Evolutionary conservation across 148 eudicot species (phyloP).

Genomic region (Chenopodium album): DNA sequence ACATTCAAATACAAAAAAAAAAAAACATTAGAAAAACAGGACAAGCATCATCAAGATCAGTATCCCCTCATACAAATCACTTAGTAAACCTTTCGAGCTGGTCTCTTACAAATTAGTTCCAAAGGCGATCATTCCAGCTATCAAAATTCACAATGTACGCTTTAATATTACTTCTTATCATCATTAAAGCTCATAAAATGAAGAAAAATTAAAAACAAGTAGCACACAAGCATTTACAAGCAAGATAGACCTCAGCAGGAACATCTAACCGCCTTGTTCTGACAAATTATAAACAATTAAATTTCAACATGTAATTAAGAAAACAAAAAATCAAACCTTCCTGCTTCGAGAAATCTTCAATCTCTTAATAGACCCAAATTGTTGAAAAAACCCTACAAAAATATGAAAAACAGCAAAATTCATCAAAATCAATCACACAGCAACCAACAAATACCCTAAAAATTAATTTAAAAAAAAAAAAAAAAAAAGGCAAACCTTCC

Average conservation of each 20-base stretch:
- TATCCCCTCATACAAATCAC: no score
- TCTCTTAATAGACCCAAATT: slow-evolving; percentile 74
- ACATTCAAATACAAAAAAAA: slow-evolving; percentile 5
- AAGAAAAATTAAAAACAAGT: background rate
- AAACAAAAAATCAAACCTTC: slow-evolving; percentile 45
- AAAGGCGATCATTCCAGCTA: no score
- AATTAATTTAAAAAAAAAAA: no score
- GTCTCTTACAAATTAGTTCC: no score
- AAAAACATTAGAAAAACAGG: background rate
- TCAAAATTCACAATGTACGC: no score
- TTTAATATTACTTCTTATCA: background rate
- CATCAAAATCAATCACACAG: background rate
- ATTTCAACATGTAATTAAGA: background rate
- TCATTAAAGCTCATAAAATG: background rate
- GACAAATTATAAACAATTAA: background rate
- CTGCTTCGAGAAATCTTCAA: slow-evolving; percentile 62
- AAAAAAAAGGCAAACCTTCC: slow-evolving; percentile 48
- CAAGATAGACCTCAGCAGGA: background rate
- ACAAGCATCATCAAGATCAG: no score
- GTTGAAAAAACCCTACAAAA: slow-evolving; percentile 69
- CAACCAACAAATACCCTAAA: background rate
- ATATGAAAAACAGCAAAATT: background rate
- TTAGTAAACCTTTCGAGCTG: no score
- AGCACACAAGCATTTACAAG: background rate
- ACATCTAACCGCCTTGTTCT: background rate